phyloP scores from a whole-genome alignment of 1,284 basidiomycete species.

The Amylostereum areolatum region DNA sequence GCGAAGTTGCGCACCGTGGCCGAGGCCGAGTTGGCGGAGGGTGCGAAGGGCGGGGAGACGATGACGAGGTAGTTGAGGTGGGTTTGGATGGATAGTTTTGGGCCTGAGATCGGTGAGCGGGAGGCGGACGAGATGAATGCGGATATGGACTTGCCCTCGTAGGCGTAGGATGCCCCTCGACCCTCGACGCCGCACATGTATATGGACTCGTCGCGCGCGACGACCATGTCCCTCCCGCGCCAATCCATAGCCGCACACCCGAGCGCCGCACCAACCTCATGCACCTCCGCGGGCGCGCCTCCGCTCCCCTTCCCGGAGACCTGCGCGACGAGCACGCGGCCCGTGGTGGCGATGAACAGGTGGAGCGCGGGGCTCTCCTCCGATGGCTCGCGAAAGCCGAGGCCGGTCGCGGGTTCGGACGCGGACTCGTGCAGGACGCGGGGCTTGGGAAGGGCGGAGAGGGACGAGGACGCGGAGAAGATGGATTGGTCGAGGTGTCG shows the following conservation, averaged over 20 bases:
- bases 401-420: slow-evolving; percentile 84
- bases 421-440: slow-evolving; percentile 74
- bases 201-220: slow-evolving; percentile 90
- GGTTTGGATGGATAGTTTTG: slow-evolving; percentile 65
- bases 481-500: slow-evolving; percentile 88
- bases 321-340: slow-evolving; percentile 73
- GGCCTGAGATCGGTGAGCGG: slow-evolving; percentile 32
- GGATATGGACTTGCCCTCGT: slow-evolving; percentile 58
- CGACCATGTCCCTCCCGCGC: slow-evolving; percentile 67
- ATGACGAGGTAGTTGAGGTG: slow-evolving; percentile 84
- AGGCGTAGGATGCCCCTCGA: slow-evolving; percentile 82
- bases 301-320: slow-evolving; percentile 75
- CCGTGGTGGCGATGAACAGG: slow-evolving; percentile 87
- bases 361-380: slow-evolving; percentile 48
- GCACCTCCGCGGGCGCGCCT: slow-evolving; percentile 61
- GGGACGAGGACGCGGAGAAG: slow-evolving; percentile 50
- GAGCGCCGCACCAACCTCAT: slow-evolving; percentile 81
- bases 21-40: slow-evolving; percentile 59
- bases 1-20: slow-evolving; percentile 75
- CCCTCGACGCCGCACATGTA: slow-evolving; percentile 85
- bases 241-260: slow-evolving; percentile 83
- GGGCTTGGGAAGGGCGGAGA: slow-evolving; percentile 75
- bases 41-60: slow-evolving; percentile 78
- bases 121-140: slow-evolving; percentile 1
- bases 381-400: slow-evolving; percentile 76